Conservation (phyloP, 345 rosid genomes). For the Lumnitzera littorea region DNA sequence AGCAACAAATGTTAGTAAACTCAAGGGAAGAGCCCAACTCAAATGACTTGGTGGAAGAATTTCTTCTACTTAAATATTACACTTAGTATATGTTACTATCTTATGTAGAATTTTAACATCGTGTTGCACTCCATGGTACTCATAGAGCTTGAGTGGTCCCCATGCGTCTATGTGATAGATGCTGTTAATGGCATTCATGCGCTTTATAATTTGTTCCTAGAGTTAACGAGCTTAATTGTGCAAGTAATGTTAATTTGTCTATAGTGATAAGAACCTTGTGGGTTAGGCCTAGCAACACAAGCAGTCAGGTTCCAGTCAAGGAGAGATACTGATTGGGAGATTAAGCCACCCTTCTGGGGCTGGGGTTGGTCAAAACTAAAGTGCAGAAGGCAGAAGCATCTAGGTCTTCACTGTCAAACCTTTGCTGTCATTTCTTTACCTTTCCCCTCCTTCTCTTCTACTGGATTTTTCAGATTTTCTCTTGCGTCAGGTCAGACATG, state of each 20-base stretch:
- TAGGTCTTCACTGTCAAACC: no score
- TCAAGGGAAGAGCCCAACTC: no score
- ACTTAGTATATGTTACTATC: no score
- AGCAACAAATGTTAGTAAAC: no score
- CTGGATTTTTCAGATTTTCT: no score
- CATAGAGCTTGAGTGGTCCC: conserved; percentile 35
- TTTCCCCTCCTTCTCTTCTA: no score
- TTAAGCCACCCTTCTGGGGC: conserved; percentile 26
- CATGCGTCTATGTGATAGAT: conserved; percentile 26
- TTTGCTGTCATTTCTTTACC: no score
- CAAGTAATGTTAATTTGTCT: conserved; percentile 31
- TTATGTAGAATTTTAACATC: no score
- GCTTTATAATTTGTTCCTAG: conserved; percentile 5
- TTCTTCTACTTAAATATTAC: no score
- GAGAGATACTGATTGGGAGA: conserved; percentile 30
- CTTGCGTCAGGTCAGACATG: no score
- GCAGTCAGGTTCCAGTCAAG: conserved; percentile 34
- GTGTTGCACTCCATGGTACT: conserved; percentile 15
- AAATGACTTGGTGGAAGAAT: no score
- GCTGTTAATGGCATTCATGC: conserved; percentile 26
- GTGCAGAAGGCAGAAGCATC: no score
- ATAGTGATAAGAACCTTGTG: conserved; percentile 23
- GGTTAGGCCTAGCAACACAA: conserved; percentile 21
- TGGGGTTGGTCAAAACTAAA: neutral
- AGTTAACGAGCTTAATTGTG: conserved; percentile 11